These are phyloP conservation scores for Saccharomycopsis oosterbeekiorum DNA, from an alignment of 805 yeast species.

Conservation along the genomic window DNA sequence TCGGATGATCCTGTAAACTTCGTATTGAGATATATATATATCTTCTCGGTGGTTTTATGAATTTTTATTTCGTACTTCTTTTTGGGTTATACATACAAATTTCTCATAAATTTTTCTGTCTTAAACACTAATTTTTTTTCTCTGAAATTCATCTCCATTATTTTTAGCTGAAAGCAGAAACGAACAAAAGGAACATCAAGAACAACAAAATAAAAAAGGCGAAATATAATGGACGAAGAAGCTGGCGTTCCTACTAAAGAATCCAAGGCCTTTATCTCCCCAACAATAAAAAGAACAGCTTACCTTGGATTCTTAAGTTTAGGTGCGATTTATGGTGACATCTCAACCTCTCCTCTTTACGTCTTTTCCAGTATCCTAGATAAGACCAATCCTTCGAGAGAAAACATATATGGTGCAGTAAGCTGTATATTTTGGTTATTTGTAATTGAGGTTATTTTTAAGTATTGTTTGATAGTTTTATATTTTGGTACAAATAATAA, in stretches of 20 bases:
- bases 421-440: conserved; percentile 48
- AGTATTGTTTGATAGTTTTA: conserved; percentile 42
- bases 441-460: conserved; percentile 41
- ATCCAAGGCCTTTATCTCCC: background rate
- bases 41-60: too few relatives aligned
- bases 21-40: too few relatives aligned
- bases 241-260: background rate
- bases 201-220: too few relatives aligned
- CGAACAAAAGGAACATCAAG: too few relatives aligned
- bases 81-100: too few relatives aligned
- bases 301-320: conserved; percentile 23
- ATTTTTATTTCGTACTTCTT: too few relatives aligned
- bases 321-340: conserved; percentile 57
- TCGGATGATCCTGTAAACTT: too few relatives aligned
- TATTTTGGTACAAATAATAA: conserved; percentile 45
- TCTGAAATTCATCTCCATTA: too few relatives aligned
- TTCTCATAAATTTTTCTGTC: too few relatives aligned
- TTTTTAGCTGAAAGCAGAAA: too few relatives aligned
- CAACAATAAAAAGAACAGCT: background rate
- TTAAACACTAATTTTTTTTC: too few relatives aligned
- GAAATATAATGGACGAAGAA: too few relatives aligned
- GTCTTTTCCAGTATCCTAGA: conserved; percentile 32
- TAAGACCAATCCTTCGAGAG: conserved; percentile 25
- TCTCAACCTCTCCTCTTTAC: conserved; percentile 54
- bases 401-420: conserved; percentile 39